These are phyloP conservation scores for Trichomonas vaginalis DNA, from an alignment of 208 protist genomes.

Conservation along the genomic window DNA sequence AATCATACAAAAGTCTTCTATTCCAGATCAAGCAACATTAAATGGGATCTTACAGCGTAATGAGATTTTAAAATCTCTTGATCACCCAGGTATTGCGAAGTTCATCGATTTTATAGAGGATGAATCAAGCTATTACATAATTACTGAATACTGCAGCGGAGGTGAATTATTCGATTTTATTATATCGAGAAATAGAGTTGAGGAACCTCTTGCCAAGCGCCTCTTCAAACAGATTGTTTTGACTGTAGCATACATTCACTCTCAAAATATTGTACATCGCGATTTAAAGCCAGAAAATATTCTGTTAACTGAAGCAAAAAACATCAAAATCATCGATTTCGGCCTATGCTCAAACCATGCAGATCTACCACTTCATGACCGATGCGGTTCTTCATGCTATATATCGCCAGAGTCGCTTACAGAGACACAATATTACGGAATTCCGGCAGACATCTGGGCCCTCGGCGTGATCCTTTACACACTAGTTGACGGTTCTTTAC, in stretches of 20 bases:
- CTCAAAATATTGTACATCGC: background rate
- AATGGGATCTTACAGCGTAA: background rate
- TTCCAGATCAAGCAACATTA: no score
- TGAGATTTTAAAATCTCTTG: background rate
- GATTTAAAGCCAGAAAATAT: constrained; percentile 12
- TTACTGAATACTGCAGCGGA: background rate
- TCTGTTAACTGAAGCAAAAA: background rate
- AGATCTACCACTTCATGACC: background rate
- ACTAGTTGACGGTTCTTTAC: background rate
- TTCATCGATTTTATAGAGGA: background rate
- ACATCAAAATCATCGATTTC: background rate
- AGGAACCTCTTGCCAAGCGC: background rate
- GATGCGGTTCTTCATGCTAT: background rate
- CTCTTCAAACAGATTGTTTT: constrained; percentile 3
- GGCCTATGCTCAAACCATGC: background rate
- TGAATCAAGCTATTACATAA: background rate
- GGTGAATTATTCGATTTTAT: constrained; percentile 13
- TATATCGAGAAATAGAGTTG: background rate
- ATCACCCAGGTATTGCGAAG: background rate
- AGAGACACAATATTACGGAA: background rate
- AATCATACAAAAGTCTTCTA: background rate
- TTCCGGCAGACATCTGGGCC: background rate
- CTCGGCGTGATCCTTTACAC: background rate
- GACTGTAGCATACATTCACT: background rate
- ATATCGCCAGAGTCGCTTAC: background rate